A percentile compares a stretch with the other conserved stretches of the same genome.
Evolutionary conservation across 148 eudicot species (phyloP).

Genomic region (Vaccinium vitisidaea): DNA sequence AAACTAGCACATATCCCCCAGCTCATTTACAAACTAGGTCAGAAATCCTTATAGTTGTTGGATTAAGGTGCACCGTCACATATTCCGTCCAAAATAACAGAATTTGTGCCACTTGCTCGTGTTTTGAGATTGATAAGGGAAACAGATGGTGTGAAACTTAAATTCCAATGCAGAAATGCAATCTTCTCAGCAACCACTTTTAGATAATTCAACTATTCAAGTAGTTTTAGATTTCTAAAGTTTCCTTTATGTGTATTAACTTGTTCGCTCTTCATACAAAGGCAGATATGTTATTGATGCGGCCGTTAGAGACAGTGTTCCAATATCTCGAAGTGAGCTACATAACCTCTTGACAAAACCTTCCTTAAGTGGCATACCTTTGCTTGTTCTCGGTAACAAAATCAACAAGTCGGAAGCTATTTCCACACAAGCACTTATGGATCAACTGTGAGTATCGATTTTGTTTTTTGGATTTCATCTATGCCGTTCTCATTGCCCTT

Average conservation of each 20-base stretch:
- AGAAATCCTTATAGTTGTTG: too few species aligned
- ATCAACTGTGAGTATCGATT: conserved; percentile 41
- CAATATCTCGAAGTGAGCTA: conserved; percentile 29
- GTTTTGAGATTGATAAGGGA: too few species aligned
- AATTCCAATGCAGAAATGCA: too few species aligned
- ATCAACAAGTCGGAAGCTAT: conserved; percentile 48
- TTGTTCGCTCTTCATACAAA: conserved; percentile 3
- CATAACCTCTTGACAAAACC: conserved; percentile 47
- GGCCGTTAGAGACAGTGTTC: conserved; percentile 23
- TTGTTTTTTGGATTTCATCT: background rate
- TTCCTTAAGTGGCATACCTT: conserved; percentile 42
- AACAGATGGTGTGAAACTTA: too few species aligned
- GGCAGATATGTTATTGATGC: conserved; percentile 90
- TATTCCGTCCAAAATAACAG: too few species aligned
- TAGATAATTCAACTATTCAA: too few species aligned
- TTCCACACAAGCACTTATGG: conserved; percentile 37
- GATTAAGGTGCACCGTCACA: too few species aligned
- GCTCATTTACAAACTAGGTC: too few species aligned
- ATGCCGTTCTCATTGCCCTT: background rate
- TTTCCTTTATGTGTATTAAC: background rate
- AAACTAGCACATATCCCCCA: too few species aligned
- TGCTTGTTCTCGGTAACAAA: conserved; percentile 54
- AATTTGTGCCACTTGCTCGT: too few species aligned
- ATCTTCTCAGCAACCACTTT: too few species aligned
- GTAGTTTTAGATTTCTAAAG: too few species aligned